Evolutionary conservation across 257 asterid genomes (phyloP).

Genomic region (Gentiana straminea): DNA sequence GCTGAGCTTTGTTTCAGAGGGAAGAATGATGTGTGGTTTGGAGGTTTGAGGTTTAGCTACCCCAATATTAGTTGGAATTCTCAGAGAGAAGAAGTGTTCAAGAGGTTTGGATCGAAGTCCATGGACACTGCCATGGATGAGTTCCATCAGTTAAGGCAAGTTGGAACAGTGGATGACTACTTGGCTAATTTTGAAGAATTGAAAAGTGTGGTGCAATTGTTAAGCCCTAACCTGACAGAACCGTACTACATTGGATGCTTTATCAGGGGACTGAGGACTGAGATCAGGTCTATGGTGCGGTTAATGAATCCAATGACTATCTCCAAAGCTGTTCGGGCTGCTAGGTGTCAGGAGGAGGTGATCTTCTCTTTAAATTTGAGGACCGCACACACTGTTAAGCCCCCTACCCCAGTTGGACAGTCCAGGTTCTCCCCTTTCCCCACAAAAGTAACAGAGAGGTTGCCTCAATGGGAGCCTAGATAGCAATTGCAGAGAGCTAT

Average conservation of each 20-base stretch:
- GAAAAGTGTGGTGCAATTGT: no score
- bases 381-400: background rate
- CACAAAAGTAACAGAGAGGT: background rate
- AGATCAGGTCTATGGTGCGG: no score
- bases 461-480: background rate
- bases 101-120: background rate
- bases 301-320: no score
- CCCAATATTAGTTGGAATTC: no score
- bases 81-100: background rate
- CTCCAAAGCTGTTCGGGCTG: background rate
- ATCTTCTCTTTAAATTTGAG: no score
- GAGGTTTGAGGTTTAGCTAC: background rate
- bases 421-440: no score
- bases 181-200: no score
- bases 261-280: no score
- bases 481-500: background rate
- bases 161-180: no score
- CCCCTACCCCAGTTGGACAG: background rate
- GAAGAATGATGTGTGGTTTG: background rate
- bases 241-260: no score
- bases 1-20: background rate
- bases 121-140: no score
- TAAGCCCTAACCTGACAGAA: background rate
- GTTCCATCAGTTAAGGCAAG: no score
- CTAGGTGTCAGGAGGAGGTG: background rate